Conservation (phyloP, 768 basidiomycete species). For the Cystobasidium onofrii region DNA sequence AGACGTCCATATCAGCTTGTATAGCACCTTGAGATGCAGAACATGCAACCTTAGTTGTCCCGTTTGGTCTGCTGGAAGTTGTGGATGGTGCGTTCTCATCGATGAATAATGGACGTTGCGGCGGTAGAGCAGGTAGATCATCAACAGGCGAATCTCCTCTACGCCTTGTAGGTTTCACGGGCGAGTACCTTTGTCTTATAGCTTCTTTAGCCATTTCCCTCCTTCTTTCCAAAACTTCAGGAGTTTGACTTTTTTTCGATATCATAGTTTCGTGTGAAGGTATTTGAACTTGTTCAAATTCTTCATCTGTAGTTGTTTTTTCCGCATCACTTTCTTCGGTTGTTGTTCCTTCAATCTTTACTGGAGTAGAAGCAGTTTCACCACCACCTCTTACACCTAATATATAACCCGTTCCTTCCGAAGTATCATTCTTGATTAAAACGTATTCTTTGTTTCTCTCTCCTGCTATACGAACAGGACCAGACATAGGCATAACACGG, state of each 20-base stretch:
- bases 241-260: constrained; percentile 7
- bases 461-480: constrained; percentile 87
- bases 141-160: constrained; percentile 2
- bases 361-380: constrained; percentile 50
- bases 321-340: constrained; percentile 45
- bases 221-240: constrained; percentile 16
- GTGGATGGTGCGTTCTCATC: neutral
- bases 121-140: constrained; percentile 19
- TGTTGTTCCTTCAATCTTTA: constrained; percentile 41
- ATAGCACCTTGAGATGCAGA: neutral
- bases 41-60: neutral
- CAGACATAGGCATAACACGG: constrained; percentile 57
- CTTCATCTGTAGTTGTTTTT: constrained; percentile 51
- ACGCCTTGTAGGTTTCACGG: neutral
- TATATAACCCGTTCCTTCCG: constrained; percentile 77
- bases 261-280: neutral
- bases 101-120: constrained; percentile 16
- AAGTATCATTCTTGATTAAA: constrained; percentile 82
- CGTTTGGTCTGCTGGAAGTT: neutral
- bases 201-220: constrained; percentile 27
- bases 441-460: constrained; percentile 91
- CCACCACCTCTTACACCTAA: constrained; percentile 74
- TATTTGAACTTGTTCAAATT: constrained; percentile 64
- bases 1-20: neutral
- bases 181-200: constrained; percentile 30